Conservation (phyloP, 1,284 basidiomycete genomes). For the Sparassis latifolia region DNA sequence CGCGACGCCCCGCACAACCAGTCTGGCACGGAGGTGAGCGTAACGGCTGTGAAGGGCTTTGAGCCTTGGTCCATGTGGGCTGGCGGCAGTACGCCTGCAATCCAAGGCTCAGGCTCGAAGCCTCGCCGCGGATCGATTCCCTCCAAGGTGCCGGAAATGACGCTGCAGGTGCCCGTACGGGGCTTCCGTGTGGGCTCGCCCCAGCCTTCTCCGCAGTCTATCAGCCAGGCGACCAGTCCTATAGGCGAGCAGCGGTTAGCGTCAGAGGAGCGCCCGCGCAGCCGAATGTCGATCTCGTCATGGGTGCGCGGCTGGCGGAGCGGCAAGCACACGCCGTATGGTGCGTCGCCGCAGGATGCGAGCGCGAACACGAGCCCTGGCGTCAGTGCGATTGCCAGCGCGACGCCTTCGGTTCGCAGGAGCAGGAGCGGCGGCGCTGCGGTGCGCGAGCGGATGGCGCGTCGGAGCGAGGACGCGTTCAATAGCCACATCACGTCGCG, state of each 20-base stretch:
- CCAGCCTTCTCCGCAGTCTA: slow-evolving; percentile 15
- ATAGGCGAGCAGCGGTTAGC: slow-evolving; percentile 4
- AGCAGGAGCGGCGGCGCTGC: not conserved
- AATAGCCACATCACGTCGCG: slow-evolving; percentile 19
- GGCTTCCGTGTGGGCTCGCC: slow-evolving; percentile 14
- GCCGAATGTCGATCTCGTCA: slow-evolving; percentile 12
- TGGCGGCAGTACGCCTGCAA: slow-evolving; percentile 1
- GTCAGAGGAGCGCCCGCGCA: slow-evolving; percentile 21
- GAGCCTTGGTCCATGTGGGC: slow-evolving; percentile 14
- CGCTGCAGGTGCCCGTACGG: slow-evolving; percentile 12
- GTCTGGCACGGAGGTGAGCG: slow-evolving; percentile 18
- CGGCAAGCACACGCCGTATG: slow-evolving; percentile 11
- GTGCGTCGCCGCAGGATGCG: slow-evolving; percentile 11
- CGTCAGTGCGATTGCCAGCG: slow-evolving; percentile 7
- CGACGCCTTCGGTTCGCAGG: slow-evolving; percentile 9
- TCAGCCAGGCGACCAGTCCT: slow-evolving; percentile 12
- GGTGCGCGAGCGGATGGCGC: slow-evolving; percentile 6
- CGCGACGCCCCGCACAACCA: slow-evolving; percentile 14
- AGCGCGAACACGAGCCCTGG: slow-evolving; percentile 10
- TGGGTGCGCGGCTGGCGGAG: slow-evolving; percentile 14
- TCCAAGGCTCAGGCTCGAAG: slow-evolving; percentile 1
- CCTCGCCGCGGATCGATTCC: slow-evolving; percentile 12
- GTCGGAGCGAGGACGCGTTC: slow-evolving; percentile 29
- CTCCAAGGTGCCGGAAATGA: slow-evolving; percentile 13
- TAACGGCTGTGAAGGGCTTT: slow-evolving; percentile 7